These are phyloP conservation scores for Aristolochia contorta DNA, from an alignment of 164 flowering plant genomes.

Conservation along the genomic window DNA sequence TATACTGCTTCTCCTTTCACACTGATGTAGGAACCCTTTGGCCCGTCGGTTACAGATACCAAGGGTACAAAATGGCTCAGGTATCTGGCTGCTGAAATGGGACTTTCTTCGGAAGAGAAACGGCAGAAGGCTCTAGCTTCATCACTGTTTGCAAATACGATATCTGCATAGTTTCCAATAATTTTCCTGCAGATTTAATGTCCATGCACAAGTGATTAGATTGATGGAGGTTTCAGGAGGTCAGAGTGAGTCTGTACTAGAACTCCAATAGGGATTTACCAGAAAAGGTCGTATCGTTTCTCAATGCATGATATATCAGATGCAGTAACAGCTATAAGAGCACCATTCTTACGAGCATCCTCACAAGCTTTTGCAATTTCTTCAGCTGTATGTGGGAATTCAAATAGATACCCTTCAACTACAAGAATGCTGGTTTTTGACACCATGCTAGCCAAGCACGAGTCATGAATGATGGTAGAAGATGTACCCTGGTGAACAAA, in stretches of 20 bases:
- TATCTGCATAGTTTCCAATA: conserved; percentile 72
- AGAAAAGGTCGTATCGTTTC: conserved; percentile 81
- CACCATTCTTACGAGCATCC: conserved; percentile 67
- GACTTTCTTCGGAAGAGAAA: conserved; percentile 62
- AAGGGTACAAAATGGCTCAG: conserved; percentile 82
- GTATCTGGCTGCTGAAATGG: conserved; percentile 60
- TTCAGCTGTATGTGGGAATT: conserved; percentile 75
- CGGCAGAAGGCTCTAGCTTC: conserved; percentile 87
- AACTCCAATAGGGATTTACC: conserved; percentile 28
- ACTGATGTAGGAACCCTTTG: conserved; percentile 77
- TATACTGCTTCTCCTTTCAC: conserved; percentile 85
- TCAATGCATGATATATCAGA: conserved; percentile 91
- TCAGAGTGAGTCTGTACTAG: too few species aligned
- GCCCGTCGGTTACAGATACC: conserved; percentile 89
- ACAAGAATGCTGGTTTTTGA: conserved; percentile 72
- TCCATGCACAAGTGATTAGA: not conserved
- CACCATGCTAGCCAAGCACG: conserved; percentile 48
- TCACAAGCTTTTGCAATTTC: conserved; percentile 70
- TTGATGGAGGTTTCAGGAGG: too few species aligned
- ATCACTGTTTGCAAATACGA: conserved; percentile 78
- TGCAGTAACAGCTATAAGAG: conserved; percentile 86
- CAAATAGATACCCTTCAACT: conserved; percentile 95
- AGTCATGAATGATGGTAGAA: conserved; percentile 56
- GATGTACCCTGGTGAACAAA: conserved; percentile 69
- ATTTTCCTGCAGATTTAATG: conserved; percentile 53